Percentiles rank a stretch among this genome's conserved stretches.
Conservation (phyloP, 73 alveolate species). For the Uronychia binucleata region DNA sequence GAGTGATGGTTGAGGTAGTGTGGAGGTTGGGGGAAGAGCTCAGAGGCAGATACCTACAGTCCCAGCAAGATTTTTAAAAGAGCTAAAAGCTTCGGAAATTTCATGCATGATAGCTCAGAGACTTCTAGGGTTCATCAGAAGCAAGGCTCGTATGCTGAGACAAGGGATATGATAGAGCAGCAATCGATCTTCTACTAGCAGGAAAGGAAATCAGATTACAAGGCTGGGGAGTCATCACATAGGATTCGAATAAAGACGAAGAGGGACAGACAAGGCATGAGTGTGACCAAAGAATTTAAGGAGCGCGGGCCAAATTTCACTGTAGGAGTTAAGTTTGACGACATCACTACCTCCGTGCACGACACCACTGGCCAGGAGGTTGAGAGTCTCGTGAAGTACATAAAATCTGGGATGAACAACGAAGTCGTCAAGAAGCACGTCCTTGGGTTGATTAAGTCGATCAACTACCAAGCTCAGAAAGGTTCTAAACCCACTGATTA, state of each 20-base stretch:
- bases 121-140: too few species aligned
- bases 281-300: neutral
- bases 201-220: too few species aligned
- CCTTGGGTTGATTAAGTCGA: neutral
- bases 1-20: too few species aligned
- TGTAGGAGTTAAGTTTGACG: neutral
- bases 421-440: neutral
- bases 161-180: too few species aligned
- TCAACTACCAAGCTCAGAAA: neutral
- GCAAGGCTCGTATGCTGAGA: too few species aligned
- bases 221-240: too few species aligned
- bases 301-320: neutral
- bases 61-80: neutral
- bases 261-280: too few species aligned
- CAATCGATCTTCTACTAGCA: too few species aligned
- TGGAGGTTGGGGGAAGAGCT: conserved; percentile 1
- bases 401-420: neutral
- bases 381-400: neutral
- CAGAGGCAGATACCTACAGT: neutral
- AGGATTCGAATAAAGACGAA: too few species aligned
- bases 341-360: neutral
- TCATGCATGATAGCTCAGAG: too few species aligned
- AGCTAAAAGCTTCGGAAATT: too few species aligned
- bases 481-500: too few species aligned
- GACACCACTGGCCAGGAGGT: neutral